A percentile compares a stretch with the other conserved stretches of the same genome.
Evolutionary conservation across 768 basidiomycete genomes (phyloP).

Genomic region (Tylopilus sp.): DNA sequence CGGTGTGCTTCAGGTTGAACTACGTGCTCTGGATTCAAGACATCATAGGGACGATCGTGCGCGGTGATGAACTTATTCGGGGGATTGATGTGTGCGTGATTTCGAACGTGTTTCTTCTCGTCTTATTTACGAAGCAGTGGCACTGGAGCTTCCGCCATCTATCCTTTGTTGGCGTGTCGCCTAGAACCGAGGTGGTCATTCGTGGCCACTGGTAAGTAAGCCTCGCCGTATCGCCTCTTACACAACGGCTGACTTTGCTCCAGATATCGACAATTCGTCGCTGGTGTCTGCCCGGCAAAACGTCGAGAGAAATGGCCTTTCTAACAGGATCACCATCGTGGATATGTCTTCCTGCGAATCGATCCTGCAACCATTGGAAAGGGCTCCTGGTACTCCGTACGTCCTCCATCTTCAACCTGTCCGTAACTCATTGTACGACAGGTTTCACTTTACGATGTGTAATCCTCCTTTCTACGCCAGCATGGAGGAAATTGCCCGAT

Average conservation of each 20-base stretch:
- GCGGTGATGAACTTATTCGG: constrained; percentile 28
- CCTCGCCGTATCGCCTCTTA: neutral
- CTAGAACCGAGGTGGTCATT: constrained; percentile 55
- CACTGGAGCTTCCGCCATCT: constrained; percentile 89
- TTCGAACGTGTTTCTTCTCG: neutral
- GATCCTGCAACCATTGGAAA: constrained; percentile 40
- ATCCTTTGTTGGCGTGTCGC: constrained; percentile 70
- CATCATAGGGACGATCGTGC: constrained; percentile 40
- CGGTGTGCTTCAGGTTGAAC: constrained; percentile 55
- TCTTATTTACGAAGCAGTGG: constrained; percentile 47
- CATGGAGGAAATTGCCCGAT: constrained; percentile 57
- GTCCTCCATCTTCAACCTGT: neutral
- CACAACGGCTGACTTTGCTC: neutral
- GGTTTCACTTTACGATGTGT: constrained; percentile 85
- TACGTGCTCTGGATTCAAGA: constrained; percentile 87
- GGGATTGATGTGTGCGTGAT: constrained; percentile 71
- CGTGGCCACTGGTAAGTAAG: constrained; percentile 58
- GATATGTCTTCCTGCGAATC: constrained; percentile 34
- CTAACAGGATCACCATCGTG: constrained; percentile 47
- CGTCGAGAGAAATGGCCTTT: constrained; percentile 53
- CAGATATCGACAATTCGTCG: constrained; percentile 74
- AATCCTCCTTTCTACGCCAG: constrained; percentile 96
- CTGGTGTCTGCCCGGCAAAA: constrained; percentile 53
- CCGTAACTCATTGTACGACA: constrained; percentile 15
- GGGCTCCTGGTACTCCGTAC: constrained; percentile 4